A percentile compares a stretch with the other conserved stretches of the same genome.
phyloP scores from a whole-genome alignment of 257 asterid species.

The Ballota nigra region DNA sequence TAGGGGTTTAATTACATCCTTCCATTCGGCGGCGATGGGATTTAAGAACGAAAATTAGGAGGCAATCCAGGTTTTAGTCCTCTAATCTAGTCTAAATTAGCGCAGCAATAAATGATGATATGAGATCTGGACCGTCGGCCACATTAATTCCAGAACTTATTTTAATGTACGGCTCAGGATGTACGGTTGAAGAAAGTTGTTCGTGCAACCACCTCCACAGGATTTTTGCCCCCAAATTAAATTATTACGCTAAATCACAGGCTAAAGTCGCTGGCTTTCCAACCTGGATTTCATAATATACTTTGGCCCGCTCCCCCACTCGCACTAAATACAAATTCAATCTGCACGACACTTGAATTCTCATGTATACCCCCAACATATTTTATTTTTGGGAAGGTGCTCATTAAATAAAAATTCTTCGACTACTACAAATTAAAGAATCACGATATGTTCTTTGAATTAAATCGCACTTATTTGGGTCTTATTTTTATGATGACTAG shows the following conservation, averaged over 20 bases:
- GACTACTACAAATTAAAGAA: neutral
- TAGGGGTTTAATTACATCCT: slow-evolving; percentile 15
- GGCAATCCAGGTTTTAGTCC: neutral
- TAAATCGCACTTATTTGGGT: neutral
- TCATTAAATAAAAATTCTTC: too few species aligned
- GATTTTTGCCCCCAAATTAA: slow-evolving; percentile 21
- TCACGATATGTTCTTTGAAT: neutral
- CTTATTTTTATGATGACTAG: neutral
- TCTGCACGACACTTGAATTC: neutral
- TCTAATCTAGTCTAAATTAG: neutral
- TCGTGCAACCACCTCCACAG: slow-evolving; percentile 30
- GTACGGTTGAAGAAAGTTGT: slow-evolving; percentile 6
- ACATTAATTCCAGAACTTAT: neutral
- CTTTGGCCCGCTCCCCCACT: slow-evolving; percentile 21
- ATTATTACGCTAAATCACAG: slow-evolving; percentile 2
- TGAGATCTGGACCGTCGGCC: slow-evolving; percentile 10
- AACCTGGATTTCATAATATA: slow-evolving; percentile 36
- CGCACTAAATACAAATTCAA: slow-evolving; percentile 15
- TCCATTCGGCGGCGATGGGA: neutral
- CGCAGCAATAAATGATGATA: neutral
- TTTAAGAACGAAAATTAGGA: neutral
- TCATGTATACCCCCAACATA: slow-evolving; percentile 23
- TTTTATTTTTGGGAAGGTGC: neutral
- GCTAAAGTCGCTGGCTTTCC: slow-evolving; percentile 36
- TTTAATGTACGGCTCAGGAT: neutral